Base-by-base conservation (phyloP, 306 rosid genomes). In the Dryas octopetala region DNA sequence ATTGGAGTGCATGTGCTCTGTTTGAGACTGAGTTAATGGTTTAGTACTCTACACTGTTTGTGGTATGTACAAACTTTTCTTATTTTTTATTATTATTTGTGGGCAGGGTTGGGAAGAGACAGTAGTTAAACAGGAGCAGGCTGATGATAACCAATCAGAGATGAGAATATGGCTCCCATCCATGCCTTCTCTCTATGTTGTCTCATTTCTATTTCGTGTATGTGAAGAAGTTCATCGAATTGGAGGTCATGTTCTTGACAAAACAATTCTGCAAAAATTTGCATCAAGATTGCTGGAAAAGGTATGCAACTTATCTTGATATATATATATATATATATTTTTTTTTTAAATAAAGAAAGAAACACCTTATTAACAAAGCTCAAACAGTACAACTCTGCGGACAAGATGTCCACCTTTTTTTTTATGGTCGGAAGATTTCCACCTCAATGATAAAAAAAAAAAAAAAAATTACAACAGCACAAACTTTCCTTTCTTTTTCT, bases 221-320 rank as follows among this genome's bases (percentile, higher is more conserved):
- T 92, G 92, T 66, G 96, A 90, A 83, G 99, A 95, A 88, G 86
- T 95, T 85, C 99, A 95, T 76, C 86, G 92, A 64, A 93, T 92
- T 81, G 99, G 99, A 74, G 99, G 99, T 76, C 99, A 95, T 85
- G 96, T 92, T 48, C 91, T 92, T 76, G 97, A 95, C 89, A 92
- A 87, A 89, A 90, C 81, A 78, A 89, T 92, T 86, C 76, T 95
- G 82, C 96, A 86, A 62, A 92, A 92, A 80, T 87, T 95, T 84
- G 92, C 99, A 9, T 79, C 80, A 72, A 82, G 82, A 61, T 78
- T 95, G 50, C 62, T 88, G 82, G 97, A 95, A 74, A 92, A 90
- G 96, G 99, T 90, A 86, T 65, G 53, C 41, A 41, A 45, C 64
- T 66, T 55, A 47, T 65, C 26, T 71, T 38, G 46, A 38, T 11